Evolutionary conservation across 139 green algal species (phyloP).

Genomic region (Raphidocelis subcapitata): DNA sequence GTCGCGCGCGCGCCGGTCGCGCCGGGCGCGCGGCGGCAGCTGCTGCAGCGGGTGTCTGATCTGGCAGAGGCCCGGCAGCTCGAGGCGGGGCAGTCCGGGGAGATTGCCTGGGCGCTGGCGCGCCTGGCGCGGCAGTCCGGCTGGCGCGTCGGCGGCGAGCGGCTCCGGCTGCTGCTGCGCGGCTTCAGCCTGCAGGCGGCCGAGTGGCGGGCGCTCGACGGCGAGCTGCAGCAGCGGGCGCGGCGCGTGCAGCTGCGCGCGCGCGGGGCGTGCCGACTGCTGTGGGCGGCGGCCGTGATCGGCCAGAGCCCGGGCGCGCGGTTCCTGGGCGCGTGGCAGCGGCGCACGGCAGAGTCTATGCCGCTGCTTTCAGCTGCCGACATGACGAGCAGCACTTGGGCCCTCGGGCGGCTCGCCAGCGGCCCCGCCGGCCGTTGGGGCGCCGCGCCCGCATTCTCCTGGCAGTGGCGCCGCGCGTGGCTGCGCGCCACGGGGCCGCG

Average conservation of each 20-base stretch:
- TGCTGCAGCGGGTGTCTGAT: background rate
- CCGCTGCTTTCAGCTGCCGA: background rate
- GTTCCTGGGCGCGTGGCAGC: slow-evolving; percentile 1
- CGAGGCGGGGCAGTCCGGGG: background rate
- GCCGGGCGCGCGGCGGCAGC: background rate
- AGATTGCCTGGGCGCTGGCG: too few species aligned
- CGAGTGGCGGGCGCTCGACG: background rate
- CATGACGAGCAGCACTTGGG: background rate
- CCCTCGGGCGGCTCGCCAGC: background rate
- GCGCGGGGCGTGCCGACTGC: background rate
- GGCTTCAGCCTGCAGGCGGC: too few species aligned
- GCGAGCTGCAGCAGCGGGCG: slow-evolving; percentile 7
- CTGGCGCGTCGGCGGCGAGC: too few species aligned
- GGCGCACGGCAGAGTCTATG: slow-evolving; percentile 1
- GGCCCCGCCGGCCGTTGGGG: too few species aligned
- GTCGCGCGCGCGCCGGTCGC: background rate
- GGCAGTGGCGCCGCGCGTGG: slow-evolving; percentile 10
- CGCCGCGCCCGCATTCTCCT: too few species aligned
- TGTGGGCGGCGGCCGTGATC: background rate
- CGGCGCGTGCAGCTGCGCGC: background rate
- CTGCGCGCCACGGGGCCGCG: background rate
- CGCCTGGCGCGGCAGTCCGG: too few species aligned
- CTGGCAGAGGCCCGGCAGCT: background rate
- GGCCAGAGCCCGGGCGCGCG: background rate
- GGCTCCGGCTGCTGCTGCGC: too few species aligned